Percentiles rank a stretch among this genome's conserved stretches.
Conservation (phyloP, 768 basidiomycete genomes). For the Hydnomerulius pinastri region DNA sequence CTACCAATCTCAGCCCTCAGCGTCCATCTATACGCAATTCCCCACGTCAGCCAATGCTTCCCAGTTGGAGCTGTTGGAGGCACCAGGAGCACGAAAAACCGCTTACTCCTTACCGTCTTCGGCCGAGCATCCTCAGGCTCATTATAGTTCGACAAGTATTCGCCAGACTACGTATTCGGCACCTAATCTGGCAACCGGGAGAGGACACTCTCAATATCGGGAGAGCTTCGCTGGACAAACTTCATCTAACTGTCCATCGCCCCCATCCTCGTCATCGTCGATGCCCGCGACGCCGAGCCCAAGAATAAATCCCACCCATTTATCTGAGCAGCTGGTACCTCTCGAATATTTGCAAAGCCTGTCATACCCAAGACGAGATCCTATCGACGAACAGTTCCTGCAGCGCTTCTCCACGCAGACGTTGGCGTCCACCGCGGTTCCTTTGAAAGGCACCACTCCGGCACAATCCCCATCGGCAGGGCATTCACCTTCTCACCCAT, state of each 20-base stretch:
- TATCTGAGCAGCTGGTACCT: constrained; percentile 52
- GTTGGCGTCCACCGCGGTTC: constrained; percentile 16
- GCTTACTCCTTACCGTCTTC: constrained; percentile 34
- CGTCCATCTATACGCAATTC: constrained; percentile 32
- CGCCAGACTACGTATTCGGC: constrained; percentile 37
- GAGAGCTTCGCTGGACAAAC: constrained; percentile 21
- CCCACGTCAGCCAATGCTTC: constrained; percentile 32
- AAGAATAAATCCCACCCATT: constrained; percentile 17
- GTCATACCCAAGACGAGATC: constrained; percentile 57
- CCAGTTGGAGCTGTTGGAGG: constrained; percentile 27
- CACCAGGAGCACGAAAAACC: constrained; percentile 22
- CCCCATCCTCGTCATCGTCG: constrained; percentile 42
- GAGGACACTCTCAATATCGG: constrained; percentile 24
- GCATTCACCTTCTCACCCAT: constrained; percentile 19
- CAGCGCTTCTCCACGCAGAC: constrained; percentile 50
- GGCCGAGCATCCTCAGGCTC: constrained; percentile 24
- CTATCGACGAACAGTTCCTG: constrained; percentile 63
- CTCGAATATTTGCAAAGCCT: constrained; percentile 61
- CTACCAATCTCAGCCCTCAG: constrained; percentile 21
- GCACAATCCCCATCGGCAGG: too few relatives aligned
- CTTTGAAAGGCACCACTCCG: constrained; percentile 17
- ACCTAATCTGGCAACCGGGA: constrained; percentile 23
- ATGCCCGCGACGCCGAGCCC: constrained; percentile 40
- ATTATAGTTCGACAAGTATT: constrained; percentile 15
- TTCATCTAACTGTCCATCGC: constrained; percentile 28